Evolutionary conservation across 2,329 filamentous ascomycete genomes (phyloP), one percentile per base, ranked within the genome.

Genomic region (Onygenales sp.): DNA sequence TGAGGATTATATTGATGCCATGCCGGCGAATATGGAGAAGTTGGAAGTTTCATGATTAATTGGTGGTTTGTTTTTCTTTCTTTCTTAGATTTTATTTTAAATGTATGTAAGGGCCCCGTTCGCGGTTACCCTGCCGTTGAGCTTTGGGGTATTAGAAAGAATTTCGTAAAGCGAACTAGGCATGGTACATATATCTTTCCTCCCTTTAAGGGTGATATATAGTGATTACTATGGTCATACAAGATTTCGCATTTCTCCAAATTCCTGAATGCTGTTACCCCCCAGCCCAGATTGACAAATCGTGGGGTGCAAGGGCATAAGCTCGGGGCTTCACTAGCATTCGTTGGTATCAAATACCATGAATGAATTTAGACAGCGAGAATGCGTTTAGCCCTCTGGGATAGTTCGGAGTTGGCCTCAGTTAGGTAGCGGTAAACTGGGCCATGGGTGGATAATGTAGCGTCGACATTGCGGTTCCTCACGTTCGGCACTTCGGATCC

Each of bases 1-100:
- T 55, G 80, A 82, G 13, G 82, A 87, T 1, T 84, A 81, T 3
- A 86, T 86, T 17, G 84, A 82, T 42, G 77, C 78, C 47, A 67
- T 77, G 57, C 77, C 78, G 1, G 67, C 77, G 33, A 81, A 78
- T 36, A 71, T 92, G 56, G 82, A 85, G 58, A 87, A 85, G 68
- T 75, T 94, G 60, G 86, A 87, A 51, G 78, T 82, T 60, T 81
- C 80, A 54, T 79, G 63, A 63, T 10, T 7, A 39, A 27, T 27
- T 3, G 21, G 21, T 5, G 21, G 21, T 1, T 27, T 3, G 21
- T 3, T 49, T 36, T 32, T 11, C 21, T 49, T 14, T n/a, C n/a
- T 10, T 41, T n/a, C 21, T 49, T 14, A 49, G n/a, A 2, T n/a
- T 32, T 49, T 41, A 10, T 11, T 49, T 41, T 9, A 7, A 27